Percentiles rank a stretch among this genome's conserved stretches.
These are phyloP conservation scores for Pseudisothecium myosuroides DNA, from an alignment of 225 moss, liverwort and hornwort genomes.

Conservation along the genomic window DNA sequence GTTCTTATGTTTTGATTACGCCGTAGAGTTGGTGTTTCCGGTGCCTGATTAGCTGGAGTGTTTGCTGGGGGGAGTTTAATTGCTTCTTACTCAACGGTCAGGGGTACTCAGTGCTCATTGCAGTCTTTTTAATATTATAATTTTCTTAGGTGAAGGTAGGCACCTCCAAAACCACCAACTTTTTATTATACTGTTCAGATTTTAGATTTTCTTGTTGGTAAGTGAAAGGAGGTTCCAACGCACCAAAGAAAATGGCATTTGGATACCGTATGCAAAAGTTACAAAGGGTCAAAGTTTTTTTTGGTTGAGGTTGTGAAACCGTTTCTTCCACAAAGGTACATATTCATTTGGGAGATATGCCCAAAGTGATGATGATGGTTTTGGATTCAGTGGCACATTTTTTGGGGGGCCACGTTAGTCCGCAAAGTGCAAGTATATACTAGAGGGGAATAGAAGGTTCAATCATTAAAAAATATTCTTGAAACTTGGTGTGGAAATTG, in stretches of 20 bases:
- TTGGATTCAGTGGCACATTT: not conserved
- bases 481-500: fast-evolving
- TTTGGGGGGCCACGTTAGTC: fast-evolving
- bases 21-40: not conserved
- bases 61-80: not conserved
- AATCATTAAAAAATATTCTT: not conserved
- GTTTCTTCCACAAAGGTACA: not conserved
- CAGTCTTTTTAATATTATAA: not conserved
- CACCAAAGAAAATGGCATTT: not conserved
- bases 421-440: too few relatives aligned
- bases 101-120: not conserved
- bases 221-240: not conserved
- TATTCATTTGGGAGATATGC: not conserved
- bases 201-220: not conserved
- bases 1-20: not conserved
- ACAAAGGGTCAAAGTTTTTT: not conserved
- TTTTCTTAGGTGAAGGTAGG: too few relatives aligned
- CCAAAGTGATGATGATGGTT: not conserved
- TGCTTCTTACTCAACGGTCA: not conserved
- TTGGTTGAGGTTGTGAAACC: fast-evolving
- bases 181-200: not conserved
- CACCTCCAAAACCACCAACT: not conserved
- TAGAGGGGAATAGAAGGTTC: not conserved
- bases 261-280: not conserved
- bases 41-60: not conserved